Evolutionary conservation across 106 monocot genomes (phyloP), one percentile per base, ranked within the genome.

Genomic region (Dendrobium catenatum): DNA sequence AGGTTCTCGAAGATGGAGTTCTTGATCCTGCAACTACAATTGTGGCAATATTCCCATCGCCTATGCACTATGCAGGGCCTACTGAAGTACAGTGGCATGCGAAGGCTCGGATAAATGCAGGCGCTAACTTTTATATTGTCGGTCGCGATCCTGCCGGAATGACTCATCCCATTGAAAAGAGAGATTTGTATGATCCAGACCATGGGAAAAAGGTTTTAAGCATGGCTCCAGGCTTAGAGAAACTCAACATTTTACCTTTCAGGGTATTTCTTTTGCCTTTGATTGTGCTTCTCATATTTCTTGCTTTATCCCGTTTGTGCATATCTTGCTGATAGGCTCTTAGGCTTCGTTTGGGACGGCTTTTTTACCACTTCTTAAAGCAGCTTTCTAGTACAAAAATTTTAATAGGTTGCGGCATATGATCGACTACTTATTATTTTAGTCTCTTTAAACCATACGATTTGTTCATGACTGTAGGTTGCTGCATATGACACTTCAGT

Each of bases 41-140:
- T 29, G 99, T 99, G 43, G 64, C 95, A 70, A 99, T 99, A 77
- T 99, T 99, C 72, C 99, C 99, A 76, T 99, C 99, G 1, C 99
- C 99, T 0, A 99, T 99, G 99, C 93, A 99, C 84, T 99, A 99
- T 82, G 99, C 99, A 0, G 99, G 99, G 15, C 98, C 98, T 77
- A 99, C 98, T 44, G 98, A 99, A 86, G 99, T 95, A 20, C 99
- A 99, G 48, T 99, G 99, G 99, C 99, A 99, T 84, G 99, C 99
- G 16, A 99, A 99, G 79, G 99, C 99, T 31, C 42, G 99, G 42
- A 86, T 99, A n/a, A 99, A 99, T 79, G 95, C 99, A 2, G 99
- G 99, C 9, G 99, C 99, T 67, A 99, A 99, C 86, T 99, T 99
- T 75, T 99, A 99, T 82, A 99, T 99, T 73, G 99, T 99, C 79